These are phyloP conservation scores for Candida namnaoensis DNA, from an alignment of 805 yeast genomes.

Conservation along the genomic window DNA sequence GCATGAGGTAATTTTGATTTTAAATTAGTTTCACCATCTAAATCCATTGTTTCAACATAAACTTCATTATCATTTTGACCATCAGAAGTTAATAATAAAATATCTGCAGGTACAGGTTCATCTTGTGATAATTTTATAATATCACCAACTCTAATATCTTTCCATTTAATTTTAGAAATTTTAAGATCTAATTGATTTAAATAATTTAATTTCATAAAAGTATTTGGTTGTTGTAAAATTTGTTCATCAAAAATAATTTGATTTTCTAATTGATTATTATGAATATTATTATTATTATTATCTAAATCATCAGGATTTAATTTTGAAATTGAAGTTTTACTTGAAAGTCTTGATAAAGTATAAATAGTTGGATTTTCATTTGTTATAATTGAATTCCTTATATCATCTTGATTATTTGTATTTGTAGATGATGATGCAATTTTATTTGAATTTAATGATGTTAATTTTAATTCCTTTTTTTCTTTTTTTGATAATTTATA, in stretches of 20 bases:
- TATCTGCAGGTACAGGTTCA: constrained; percentile 94
- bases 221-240: constrained; percentile 9
- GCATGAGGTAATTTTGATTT: constrained; percentile 66
- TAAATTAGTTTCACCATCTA: constrained; percentile 94
- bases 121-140: constrained; percentile 62
- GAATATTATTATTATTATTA: background rate
- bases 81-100: constrained; percentile 60
- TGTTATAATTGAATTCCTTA: background rate
- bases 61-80: constrained; percentile 49
- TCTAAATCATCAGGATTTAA: constrained; percentile 4
- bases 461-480: background rate
- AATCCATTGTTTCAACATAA: constrained; percentile 90
- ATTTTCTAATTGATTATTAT: background rate
- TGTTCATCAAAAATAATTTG: background rate
- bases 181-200: constrained; percentile 12
- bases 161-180: constrained; percentile 45
- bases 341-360: constrained; percentile 2
- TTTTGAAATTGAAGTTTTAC: constrained; percentile 8
- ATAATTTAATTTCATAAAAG: constrained; percentile 20
- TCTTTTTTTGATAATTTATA: constrained; percentile 1
- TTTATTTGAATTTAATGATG: background rate
- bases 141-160: constrained; percentile 80
- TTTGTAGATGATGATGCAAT: constrained; percentile 1
- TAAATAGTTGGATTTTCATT: background rate
- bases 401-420: too few relatives aligned